These are phyloP conservation scores for Blyttiomyces sp. DNA, from an alignment of 371 early-diverging fungal genomes.

Conservation along the genomic window DNA sequence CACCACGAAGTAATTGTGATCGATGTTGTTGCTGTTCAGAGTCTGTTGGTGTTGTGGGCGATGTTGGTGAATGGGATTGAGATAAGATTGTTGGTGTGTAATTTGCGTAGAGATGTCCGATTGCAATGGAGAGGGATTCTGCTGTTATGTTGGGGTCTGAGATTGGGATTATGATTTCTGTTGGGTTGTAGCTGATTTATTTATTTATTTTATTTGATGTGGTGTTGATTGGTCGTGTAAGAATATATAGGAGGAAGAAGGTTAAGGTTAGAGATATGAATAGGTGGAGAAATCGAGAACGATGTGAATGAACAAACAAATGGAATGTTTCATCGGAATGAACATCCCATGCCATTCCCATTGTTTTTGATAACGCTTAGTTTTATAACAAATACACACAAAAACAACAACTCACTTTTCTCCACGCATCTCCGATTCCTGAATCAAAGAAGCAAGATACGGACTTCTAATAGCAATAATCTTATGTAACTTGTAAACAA, in stretches of 20 bases:
- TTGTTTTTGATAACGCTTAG: too few relatives aligned
- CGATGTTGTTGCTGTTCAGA: conserved; percentile 13
- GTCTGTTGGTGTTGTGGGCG: not conserved
- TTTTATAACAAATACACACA: not conserved
- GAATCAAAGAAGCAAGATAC: conserved; percentile 32
- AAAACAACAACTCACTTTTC: conserved; percentile 15
- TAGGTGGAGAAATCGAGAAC: not conserved
- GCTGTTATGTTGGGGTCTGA: conserved; percentile 44
- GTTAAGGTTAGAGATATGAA: not conserved
- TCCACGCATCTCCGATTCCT: conserved; percentile 29
- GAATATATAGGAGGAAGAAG: not conserved
- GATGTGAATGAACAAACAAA: not conserved
- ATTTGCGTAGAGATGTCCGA: conserved; percentile 47
- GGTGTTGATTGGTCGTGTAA: not conserved
- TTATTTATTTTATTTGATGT: not conserved
- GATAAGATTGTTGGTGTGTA: conserved; percentile 28
- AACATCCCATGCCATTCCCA: too few relatives aligned
- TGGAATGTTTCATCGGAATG: too few relatives aligned
- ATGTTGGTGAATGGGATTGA: not conserved
- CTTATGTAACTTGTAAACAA: conserved; percentile 45
- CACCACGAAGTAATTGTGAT: conserved; percentile 34
- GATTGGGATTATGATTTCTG: conserved; percentile 30
- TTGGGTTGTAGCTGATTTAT: conserved; percentile 12
- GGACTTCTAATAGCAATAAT: conserved; percentile 46
- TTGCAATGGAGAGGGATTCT: conserved; percentile 43